Percentiles rank a stretch among this genome's conserved stretches.
These are phyloP conservation scores for Berkeleyomyces rouxiae DNA, from an alignment of 2,329 filamentous ascomycete species.

Conservation along the genomic window DNA sequence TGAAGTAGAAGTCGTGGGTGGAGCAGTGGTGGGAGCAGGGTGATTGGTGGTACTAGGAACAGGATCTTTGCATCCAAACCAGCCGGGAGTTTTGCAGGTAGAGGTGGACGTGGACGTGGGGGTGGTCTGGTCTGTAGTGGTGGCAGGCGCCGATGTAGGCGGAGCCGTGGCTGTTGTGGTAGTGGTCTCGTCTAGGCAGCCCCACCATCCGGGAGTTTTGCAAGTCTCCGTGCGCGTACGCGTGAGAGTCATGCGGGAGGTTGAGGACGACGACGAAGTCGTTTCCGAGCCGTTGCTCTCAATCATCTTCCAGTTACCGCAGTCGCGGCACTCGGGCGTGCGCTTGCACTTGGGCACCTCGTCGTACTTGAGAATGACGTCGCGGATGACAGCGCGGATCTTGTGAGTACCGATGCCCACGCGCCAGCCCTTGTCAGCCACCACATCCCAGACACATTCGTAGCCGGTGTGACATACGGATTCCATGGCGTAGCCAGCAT, in stretches of 20 bases:
- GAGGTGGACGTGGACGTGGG: conserved; percentile 32
- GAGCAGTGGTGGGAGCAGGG: conserved; percentile 19
- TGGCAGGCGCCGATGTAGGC: conserved; percentile 20
- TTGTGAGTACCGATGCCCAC: conserved; percentile 83
- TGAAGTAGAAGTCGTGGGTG: conserved; percentile 17
- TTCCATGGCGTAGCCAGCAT: conserved; percentile 87
- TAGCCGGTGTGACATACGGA: conserved; percentile 78
- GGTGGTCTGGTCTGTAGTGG: conserved; percentile 20
- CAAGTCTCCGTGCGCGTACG: conserved; percentile 75
- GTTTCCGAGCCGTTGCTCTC: conserved; percentile 76
- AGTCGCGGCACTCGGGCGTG: conserved; percentile 74
- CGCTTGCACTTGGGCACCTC: conserved; percentile 57
- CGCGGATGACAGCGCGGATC: conserved; percentile 72
- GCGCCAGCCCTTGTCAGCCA: conserved; percentile 80
- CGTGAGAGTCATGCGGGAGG: conserved; percentile 28
- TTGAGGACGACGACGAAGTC: conserved; percentile 43
- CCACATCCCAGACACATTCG: conserved; percentile 84
- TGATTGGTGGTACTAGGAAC: conserved; percentile 23
- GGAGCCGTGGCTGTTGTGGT: conserved; percentile 20
- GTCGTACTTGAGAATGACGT: conserved; percentile 74
- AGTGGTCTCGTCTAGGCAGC: conserved; percentile 52
- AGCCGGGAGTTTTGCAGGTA: conserved; percentile 45
- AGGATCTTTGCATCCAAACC: conserved; percentile 47
- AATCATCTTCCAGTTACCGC: conserved; percentile 85
- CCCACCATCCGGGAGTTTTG: conserved; percentile 87